Evolutionary conservation across 78 protist genomes (phyloP), one percentile per base, ranked within the genome.

Genomic region (Dictyostelium discoideum): DNA sequence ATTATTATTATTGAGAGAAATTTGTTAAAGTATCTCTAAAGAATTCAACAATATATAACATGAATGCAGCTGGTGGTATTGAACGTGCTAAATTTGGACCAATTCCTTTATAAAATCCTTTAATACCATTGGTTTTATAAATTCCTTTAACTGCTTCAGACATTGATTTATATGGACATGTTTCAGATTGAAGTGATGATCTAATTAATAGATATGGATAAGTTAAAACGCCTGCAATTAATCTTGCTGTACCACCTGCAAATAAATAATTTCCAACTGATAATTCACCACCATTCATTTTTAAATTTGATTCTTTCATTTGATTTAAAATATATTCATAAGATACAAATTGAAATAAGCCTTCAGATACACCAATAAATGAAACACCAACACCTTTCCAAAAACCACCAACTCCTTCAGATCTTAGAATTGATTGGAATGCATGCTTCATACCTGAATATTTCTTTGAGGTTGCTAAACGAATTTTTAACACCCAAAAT

Each of bases 321-420:
- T 60, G 73, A 18, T 60, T 29, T 29, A 84, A 90, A 37, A 90
- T 9, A 50, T 90, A 74, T 82, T 90, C 95, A 82, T 90, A 90
- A 0, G 95, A 65, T 39, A 90, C 95, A 90, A 90, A 90, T 82
- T 90, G 95, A 46, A 90, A 86, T 54, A 90, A 90, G 73, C 95
- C 95, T 90, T 90, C 95, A 0, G 95, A 90, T 6, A 90, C 95
- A 18, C 95, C 95, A 11, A 90, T 14, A 73, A 90, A 90, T 69
- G 95, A 90, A 48, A 85, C 54, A 40, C 88, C 88, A 46, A 82
- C 88, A 72, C 95, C 95, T 90, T 90, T 90, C 95, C 95, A 90
- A 39, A 90, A 82, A 29, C 88, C 95, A 40, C 60, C 16, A 5
- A 90, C 44, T 32, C 95, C 95, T 82, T 90, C 95, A 57, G 73